Evolutionary conservation across 257 asterid species (phyloP), one percentile per base, ranked within the genome.

Genomic region (Solanum paucissectum): DNA sequence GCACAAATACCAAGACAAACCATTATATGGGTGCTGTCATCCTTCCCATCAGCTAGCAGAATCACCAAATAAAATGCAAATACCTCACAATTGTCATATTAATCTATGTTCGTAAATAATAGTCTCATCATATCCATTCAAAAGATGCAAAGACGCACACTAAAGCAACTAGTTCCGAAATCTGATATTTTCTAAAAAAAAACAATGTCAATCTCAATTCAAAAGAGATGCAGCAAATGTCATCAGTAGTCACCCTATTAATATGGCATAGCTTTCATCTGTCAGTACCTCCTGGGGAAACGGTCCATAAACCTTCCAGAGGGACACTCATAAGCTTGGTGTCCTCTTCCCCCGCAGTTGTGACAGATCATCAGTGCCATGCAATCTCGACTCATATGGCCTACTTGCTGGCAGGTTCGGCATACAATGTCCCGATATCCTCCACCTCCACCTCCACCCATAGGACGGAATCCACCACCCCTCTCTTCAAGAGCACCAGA

Each of bases 301-400:
- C 88, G 88, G 84, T 86, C 88, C 92, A 95, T 77, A 74, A 94
- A 86, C 91, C 98, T 93, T 86, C 93, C 98, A 4, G 98, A 96
- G 10, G 98, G 98, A 37, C 98, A 96, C 87, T 96, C 98, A 40
- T 88, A 95, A 0, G 98, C 98, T 87, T 92, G 73, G 83, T 96
- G 98, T 71, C 98, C 98, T 87, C 98, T 91, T 21, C 98, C 98
- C 21, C 98, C 98, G 60, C 98, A 96, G 92, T 96, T 96, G 90
- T 93, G 98, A 88, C 98, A 96, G 40, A 96, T 92, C 84, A 93
- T 88, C 88, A 93, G 89, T 4, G 92, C 64, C 75, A 93, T 88
- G 90, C 98, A 96, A 86, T 96, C 98, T 90, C 98, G 88, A 83
- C 98, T 95, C 92, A 94, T 91, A 90, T 95, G 98, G 29, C 98